Evolutionary conservation across 78 protist genomes (phyloP).

Genomic region (Capsaspora owczarzaki): DNA sequence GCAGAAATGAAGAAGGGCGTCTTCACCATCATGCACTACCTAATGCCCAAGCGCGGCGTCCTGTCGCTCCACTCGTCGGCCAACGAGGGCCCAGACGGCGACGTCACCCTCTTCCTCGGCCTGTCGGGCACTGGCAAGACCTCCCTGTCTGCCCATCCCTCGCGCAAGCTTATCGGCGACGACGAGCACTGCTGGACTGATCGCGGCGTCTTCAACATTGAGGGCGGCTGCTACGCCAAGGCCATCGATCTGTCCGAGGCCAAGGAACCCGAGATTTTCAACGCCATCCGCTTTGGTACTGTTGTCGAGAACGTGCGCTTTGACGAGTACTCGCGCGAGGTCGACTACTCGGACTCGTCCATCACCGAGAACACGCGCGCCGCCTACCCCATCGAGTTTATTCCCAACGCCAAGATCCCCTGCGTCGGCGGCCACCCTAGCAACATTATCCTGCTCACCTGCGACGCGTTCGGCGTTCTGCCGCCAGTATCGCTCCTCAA

Average conservation of each 20-base stretch:
- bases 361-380: slow-evolving; percentile 91
- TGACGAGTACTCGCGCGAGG: slow-evolving; percentile 45
- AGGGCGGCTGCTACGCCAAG: slow-evolving; percentile 99
- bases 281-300: slow-evolving; percentile 80
- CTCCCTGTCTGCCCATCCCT: slow-evolving; percentile 89
- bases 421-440: slow-evolving; percentile 75
- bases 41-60: slow-evolving; percentile 76
- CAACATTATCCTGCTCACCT: slow-evolving; percentile 87
- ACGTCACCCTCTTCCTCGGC: slow-evolving; percentile 84
- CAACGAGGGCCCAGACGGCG: slow-evolving; percentile 48
- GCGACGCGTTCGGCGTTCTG: slow-evolving; percentile 96
- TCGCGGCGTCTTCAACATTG: slow-evolving; percentile 83
- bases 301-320: slow-evolving; percentile 82
- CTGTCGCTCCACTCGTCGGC: slow-evolving; percentile 80
- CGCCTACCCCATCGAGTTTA: slow-evolving; percentile 85
- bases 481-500: slow-evolving; percentile 88
- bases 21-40: slow-evolving; percentile 83
- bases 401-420: slow-evolving; percentile 74
- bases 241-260: slow-evolving; percentile 56
- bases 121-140: slow-evolving; percentile 96
- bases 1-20: slow-evolving; percentile 96
- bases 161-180: slow-evolving; percentile 88
- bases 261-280: slow-evolving; percentile 90
- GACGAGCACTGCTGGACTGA: slow-evolving; percentile 96
- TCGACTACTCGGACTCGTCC: slow-evolving; percentile 65